Evolutionary conservation across 108 stramenopile species (phyloP), one percentile per base, ranked within the genome.

Genomic region (Chaetoceros tenuissimus): DNA sequence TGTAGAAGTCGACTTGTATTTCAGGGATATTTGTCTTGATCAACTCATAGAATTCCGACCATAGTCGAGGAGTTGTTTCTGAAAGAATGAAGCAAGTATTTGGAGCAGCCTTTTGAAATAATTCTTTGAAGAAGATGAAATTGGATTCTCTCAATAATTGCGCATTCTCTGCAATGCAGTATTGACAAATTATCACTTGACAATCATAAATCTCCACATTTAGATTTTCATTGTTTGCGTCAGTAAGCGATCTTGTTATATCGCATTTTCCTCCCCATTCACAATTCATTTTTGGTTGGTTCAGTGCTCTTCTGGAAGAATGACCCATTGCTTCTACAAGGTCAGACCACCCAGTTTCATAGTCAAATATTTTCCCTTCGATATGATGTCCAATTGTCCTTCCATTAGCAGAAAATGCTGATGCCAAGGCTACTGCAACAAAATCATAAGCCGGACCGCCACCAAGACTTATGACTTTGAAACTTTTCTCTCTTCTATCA

Each of bases 401-500:
- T 1, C n/a, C 26, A 2, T 23, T 45, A 2, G 50, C 49, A 48
- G 51, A 50, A 65, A 80, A 77, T 24, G 64, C 24, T 5, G 68
- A 44, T 40, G 56, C 72, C 51, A 84, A 18, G 10, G 73, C 65
- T 16, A 46, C 54, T 23, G 53, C 69, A 17, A 79, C 78, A 66
- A 62, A 78, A 49, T 81, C 84, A 68, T 64, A 81, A 22, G 80
- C 84, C 3, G 84, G 84, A 19, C 84, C 84, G 28, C 84, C 84
- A 29, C 84, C 84, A 25, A 85, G 21, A 21, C 71, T 66, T 10
- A 45, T 24, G n/a, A 72, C 30, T 24, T 31, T 17, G 46, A 43
- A 61, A 1, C 19, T 24, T 48, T 48, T 18, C n/a, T 24, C 46
- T 20, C 8, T 45, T 28, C 27, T 7, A 55, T 18, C 19, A 17